Percentiles rank a stretch among this genome's conserved stretches.
phyloP scores from a whole-genome alignment of 139 green algal species.

The Chlamydomonas sp. region DNA sequence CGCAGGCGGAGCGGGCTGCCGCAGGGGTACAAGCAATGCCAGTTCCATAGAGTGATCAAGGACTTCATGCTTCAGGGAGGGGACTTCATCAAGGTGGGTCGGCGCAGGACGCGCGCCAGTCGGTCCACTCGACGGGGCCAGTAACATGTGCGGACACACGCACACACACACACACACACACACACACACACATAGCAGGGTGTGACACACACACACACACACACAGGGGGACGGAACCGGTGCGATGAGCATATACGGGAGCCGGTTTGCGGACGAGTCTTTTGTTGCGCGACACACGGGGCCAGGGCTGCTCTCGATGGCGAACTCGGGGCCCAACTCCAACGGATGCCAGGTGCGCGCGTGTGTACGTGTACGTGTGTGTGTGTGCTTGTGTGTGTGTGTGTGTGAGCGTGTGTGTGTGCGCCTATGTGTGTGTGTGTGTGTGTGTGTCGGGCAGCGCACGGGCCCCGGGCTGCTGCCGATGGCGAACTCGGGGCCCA shows the following conservation, averaged over 20 bases:
- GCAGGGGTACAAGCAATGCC: slow-evolving; percentile 41
- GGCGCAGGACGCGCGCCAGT: too few species aligned
- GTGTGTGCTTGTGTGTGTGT: too few species aligned
- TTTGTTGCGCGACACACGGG: slow-evolving; percentile 93
- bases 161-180: slow-evolving; percentile 4
- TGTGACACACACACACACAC: not conserved
- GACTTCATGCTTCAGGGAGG: slow-evolving; percentile 87
- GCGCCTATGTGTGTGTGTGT: too few species aligned
- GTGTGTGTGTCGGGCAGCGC: too few species aligned
- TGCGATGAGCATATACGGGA: slow-evolving; percentile 89
- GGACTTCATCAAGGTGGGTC: slow-evolving; percentile 78
- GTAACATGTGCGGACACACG: too few species aligned
- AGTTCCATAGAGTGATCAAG: slow-evolving; percentile 96
- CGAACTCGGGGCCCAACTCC: slow-evolving; percentile 72
- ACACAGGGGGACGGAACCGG: slow-evolving; percentile 85
- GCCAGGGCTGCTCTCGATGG: slow-evolving; percentile 86
- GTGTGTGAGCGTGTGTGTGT: too few species aligned
- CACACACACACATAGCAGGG: not conserved
- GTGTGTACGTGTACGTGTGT: too few species aligned
- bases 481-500: slow-evolving; percentile 73
- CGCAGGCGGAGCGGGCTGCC: slow-evolving; percentile 12
- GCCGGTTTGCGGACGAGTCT: slow-evolving; percentile 87
- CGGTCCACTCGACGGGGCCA: too few species aligned
- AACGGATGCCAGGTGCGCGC: slow-evolving; percentile 71
- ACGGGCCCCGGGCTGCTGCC: slow-evolving; percentile 89